Conservation (phyloP, 2,329 filamentous ascomycete genomes). For the Monascus ruber region DNA sequence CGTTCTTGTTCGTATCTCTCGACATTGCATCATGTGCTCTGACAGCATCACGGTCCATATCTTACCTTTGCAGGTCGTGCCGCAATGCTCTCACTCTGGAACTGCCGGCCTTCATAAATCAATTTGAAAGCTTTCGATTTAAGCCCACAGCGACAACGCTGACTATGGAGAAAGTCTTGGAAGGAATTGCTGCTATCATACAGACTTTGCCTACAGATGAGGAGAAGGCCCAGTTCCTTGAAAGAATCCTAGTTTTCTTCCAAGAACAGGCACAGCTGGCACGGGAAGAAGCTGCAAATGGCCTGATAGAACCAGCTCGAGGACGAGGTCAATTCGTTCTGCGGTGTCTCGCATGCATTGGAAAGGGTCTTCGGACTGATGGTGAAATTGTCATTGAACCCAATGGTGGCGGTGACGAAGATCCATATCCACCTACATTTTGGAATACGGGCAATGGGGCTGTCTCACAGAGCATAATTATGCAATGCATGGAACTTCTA, state of each 20-base stretch:
- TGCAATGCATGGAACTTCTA: conserved; percentile 31
- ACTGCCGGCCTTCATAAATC: conserved; percentile 32
- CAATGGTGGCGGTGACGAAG: conserved; percentile 11
- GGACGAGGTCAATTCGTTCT: conserved; percentile 24
- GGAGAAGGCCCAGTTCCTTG: conserved; percentile 28
- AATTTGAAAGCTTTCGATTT: conserved; percentile 28
- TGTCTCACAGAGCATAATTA: conserved; percentile 22
- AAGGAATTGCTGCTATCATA: conserved; percentile 35
- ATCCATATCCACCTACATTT: conserved; percentile 23
- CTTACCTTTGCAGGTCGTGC: conserved; percentile 33
- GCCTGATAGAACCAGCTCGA: conserved; percentile 23
- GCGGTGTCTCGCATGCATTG: conserved; percentile 31
- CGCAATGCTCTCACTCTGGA: conserved; percentile 28
- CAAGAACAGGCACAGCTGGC: conserved; percentile 23
- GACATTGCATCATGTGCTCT: conserved; percentile 30
- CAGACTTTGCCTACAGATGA: conserved; percentile 29
- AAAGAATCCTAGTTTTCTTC: conserved; percentile 27
- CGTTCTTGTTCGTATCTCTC: conserved; percentile 35
- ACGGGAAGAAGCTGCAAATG: conserved; percentile 18
- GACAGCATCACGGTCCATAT: conserved; percentile 33
- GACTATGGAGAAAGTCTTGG: conserved; percentile 32
- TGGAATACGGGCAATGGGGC: conserved; percentile 25
- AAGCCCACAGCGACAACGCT: conserved; percentile 24
- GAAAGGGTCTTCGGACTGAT: conserved; percentile 28
- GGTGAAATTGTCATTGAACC: conserved; percentile 25